phyloP scores from a whole-genome alignment of 148 eudicot species.

The Rhododendron henanense region DNA sequence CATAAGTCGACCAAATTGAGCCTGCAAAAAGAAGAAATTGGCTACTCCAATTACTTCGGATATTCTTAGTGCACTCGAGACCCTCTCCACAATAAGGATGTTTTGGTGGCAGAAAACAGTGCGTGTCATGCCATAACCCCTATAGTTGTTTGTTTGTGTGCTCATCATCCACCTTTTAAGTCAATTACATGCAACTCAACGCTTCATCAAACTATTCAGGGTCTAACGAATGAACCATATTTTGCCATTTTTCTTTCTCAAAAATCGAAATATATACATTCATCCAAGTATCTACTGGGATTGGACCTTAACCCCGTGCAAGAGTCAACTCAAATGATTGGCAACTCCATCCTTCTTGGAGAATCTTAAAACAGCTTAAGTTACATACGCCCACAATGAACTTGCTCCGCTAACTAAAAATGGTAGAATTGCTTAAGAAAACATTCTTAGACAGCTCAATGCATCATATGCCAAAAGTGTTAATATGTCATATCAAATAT shows the following conservation, averaged over 20 bases:
- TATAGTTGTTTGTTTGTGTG: background rate
- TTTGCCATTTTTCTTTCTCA: background rate
- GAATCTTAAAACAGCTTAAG: conserved; percentile 3
- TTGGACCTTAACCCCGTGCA: background rate
- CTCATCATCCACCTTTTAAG: background rate
- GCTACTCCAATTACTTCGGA: background rate
- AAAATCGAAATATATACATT: background rate
- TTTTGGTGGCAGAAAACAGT: background rate
- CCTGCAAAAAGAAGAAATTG: background rate
- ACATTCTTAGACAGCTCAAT: background rate
- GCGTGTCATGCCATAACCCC: background rate
- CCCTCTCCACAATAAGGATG: background rate
- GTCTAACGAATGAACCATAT: background rate
- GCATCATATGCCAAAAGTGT: background rate
- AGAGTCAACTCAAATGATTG: background rate
- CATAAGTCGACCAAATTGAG: background rate
- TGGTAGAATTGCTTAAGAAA: background rate
- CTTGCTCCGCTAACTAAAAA: background rate
- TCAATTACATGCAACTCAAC: background rate
- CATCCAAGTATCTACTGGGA: background rate
- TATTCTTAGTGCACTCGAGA: background rate
- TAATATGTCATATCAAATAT: background rate
- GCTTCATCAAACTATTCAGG: background rate
- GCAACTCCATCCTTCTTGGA: background rate
- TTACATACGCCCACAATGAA: background rate